phyloP scores from a whole-genome alignment of 2,329 filamentous ascomycete species.

The Sclerotiophoma versabilis region DNA sequence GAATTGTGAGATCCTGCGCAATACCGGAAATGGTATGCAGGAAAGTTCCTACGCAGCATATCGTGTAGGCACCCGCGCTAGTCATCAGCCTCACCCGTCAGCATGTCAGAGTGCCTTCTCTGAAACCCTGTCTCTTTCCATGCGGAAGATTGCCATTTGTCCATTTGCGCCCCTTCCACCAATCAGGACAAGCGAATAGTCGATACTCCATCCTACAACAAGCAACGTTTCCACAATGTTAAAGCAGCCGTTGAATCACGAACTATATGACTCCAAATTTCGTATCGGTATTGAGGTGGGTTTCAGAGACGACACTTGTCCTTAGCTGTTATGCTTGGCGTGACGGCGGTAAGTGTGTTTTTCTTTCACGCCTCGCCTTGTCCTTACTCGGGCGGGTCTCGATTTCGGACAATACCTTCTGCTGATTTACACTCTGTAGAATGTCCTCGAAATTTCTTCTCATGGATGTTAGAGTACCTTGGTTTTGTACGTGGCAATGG shows the following conservation, averaged over 20 bases:
- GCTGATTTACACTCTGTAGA: too few species aligned
- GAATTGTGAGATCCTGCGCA: not conserved
- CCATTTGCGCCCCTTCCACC: not conserved
- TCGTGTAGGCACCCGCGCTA: slow-evolving; percentile 3
- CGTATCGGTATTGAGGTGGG: not conserved
- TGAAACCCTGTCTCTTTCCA: slow-evolving; percentile 6
- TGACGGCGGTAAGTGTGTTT: slow-evolving; percentile 6
- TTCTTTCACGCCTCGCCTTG: too few species aligned
- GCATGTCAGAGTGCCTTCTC: slow-evolving; percentile 17
- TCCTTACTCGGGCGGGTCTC: too few species aligned
- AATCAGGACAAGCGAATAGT: slow-evolving; percentile 1
- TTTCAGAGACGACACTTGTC: not conserved
- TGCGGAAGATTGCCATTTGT: slow-evolving; percentile 4
- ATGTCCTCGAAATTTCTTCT: not conserved
- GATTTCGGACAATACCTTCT: too few species aligned
- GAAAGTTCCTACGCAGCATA: slow-evolving; percentile 2
- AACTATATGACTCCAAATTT: not conserved
- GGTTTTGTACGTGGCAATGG: not conserved
- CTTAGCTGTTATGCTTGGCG: slow-evolving; percentile 4
- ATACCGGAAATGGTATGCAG: not conserved
- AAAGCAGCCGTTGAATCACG: not conserved
- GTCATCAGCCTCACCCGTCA: slow-evolving; percentile 18
- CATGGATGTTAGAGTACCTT: not conserved
- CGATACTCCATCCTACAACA: not conserved
- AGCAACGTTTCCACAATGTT: slow-evolving; percentile 4